Percentiles rank a stretch among this genome's conserved stretches.
Evolutionary conservation across 176 grass and related monocot species (phyloP).

Genomic region (Musa schizocarpa): DNA sequence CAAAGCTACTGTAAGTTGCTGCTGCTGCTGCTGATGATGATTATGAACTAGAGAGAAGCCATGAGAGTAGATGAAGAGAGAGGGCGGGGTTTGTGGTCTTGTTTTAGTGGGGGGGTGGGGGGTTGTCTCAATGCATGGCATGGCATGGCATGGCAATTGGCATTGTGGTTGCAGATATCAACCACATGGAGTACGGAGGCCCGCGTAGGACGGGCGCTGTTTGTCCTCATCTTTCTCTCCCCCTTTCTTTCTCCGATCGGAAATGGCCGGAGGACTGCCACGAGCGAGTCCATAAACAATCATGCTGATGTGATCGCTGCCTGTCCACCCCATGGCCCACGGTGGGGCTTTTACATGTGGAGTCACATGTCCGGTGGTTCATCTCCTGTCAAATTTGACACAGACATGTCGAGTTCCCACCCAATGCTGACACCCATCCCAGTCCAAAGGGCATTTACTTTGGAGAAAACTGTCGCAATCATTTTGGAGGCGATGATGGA

Average conservation of each 20-base stretch:
- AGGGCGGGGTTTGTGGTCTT: neutral
- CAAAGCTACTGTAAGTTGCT: too few species aligned
- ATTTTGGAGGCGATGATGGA: too few species aligned
- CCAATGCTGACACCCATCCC: too few species aligned
- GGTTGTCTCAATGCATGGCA: neutral
- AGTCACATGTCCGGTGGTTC: neutral
- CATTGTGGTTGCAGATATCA: too few species aligned
- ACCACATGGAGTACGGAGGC: too few species aligned
- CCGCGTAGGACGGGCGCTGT: neutral
- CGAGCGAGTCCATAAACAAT: neutral
- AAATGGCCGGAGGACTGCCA: neutral
- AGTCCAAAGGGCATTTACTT: too few species aligned
- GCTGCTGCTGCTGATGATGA: neutral
- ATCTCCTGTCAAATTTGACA: neutral
- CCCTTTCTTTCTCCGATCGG: neutral
- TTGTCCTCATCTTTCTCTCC: neutral
- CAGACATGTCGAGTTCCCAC: neutral
- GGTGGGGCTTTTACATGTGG: neutral
- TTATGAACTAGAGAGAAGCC: neutral
- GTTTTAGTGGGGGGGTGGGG: too few species aligned
- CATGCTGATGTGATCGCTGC: constrained; percentile 5
- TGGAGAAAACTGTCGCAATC: too few species aligned
- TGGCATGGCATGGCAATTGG: neutral
- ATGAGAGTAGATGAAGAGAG: neutral
- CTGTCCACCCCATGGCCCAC: neutral